A percentile compares a stretch with the other conserved stretches of the same genome.
These are phyloP conservation scores for Martensiomyces pterosporus DNA, from an alignment of 192 early-diverging fungal genomes.

Conservation along the genomic window DNA sequence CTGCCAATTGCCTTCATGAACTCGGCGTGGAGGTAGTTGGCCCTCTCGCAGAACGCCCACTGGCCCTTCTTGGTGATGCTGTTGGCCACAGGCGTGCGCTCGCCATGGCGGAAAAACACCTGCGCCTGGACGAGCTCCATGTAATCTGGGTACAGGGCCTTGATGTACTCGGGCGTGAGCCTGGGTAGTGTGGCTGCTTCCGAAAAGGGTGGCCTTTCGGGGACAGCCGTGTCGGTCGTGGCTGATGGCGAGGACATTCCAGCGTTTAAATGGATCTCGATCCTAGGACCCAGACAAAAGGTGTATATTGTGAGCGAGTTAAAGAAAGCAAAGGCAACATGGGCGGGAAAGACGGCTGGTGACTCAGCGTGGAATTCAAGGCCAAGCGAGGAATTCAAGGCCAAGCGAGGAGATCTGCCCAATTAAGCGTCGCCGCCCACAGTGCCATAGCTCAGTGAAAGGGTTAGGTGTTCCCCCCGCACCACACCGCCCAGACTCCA, in stretches of 20 bases:
- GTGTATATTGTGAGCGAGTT: too few relatives aligned
- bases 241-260: background rate
- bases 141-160: slow-evolving; percentile 17
- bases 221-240: background rate
- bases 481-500: too few relatives aligned
- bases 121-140: slow-evolving; percentile 36
- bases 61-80: slow-evolving; percentile 2
- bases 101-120: slow-evolving; percentile 45
- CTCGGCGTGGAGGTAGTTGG: slow-evolving; percentile 29
- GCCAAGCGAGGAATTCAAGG: too few relatives aligned
- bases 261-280: too few relatives aligned
- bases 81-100: slow-evolving; percentile 22
- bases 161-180: slow-evolving; percentile 20
- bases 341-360: too few relatives aligned
- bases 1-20: slow-evolving; percentile 34
- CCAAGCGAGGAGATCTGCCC: too few relatives aligned
- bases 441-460: too few relatives aligned
- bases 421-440: too few relatives aligned
- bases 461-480: too few relatives aligned
- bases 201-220: slow-evolving; percentile 6
- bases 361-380: too few relatives aligned
- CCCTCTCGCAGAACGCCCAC: slow-evolving; percentile 27
- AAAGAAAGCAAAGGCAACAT: too few relatives aligned
- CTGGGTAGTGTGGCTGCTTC: slow-evolving; percentile 26
- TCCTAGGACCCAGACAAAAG: too few relatives aligned